Base-by-base conservation (phyloP, 495 filamentous ascomycete genomes). In the Friedmanniomyces simplex region DNA sequence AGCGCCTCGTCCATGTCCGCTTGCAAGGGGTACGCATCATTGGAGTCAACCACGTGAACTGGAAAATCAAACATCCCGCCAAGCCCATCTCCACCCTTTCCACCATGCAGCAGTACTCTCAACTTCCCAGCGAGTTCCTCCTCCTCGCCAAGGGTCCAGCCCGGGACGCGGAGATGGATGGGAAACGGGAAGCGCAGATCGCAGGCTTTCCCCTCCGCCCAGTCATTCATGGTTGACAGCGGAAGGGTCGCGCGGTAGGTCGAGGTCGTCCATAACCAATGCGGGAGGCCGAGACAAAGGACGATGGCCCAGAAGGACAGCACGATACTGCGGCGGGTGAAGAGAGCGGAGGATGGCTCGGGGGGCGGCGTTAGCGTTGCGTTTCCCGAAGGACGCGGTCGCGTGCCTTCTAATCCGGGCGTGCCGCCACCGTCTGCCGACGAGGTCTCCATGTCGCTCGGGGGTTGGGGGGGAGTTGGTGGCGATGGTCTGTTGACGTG, bases 181-280 rank as follows among this genome's bases (percentile, higher is more conserved):
- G 82, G 81, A 24, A 96, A 73, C 6, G 93, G 91, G 64, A 95
- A 95, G 14, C 89, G 87, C 18, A 89, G 88, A 59, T 82, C 83
- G 69, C 93, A 98, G 71, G 93, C 91, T 81, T 86, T 91, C 45
- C 93, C 89, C 67, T 95, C 86, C 14, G 91, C 87, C 93, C 93
- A 97, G 55, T 86, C 81, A 50, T 85, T 80, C 93, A 98, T 98
- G 57, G 85, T 80, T 63, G 83, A 76, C 65, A 96, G 69, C 37
- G 93, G 93, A 63, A 98, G 73, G 37, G 82, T 78, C 1, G 93
- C 89, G 43, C 93, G 82, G 73, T 96, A 89, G 63, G 97, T 93
- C 0, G 88, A 85, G 0, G 94, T 97, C n/a, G 93, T 97, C 68
- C 83, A 82, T 82, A 88, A 89, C 93, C 93, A 98, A 82, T 95